Percentiles rank a stretch among this genome's conserved stretches.
phyloP scores from a whole-genome alignment of 495 filamentous ascomycete genomes.

The Penicillium macrosclerotiorum region DNA sequence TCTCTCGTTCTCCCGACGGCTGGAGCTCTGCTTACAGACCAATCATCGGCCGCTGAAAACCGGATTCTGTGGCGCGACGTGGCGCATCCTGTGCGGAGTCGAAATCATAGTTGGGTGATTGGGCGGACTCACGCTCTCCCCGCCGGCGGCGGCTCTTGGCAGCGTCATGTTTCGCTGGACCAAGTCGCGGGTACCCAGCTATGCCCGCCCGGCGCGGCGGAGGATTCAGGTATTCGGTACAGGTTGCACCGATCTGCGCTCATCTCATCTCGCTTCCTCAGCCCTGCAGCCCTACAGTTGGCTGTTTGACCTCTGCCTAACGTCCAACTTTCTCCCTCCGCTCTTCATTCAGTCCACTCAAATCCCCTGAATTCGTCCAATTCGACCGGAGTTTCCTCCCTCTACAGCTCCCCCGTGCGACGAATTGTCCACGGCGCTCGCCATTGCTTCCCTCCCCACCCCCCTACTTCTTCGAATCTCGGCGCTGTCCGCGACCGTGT shows the following conservation, averaged over 20 bases:
- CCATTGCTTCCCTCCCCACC: background rate
- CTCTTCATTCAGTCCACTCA: background rate
- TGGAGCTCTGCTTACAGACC: background rate
- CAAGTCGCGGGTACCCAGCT: slow-evolving; percentile 4
- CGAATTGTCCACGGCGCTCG: slow-evolving; percentile 8
- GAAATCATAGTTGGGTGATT: background rate
- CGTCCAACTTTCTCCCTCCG: no score
- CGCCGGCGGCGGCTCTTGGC: slow-evolving; percentile 15
- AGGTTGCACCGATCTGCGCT: slow-evolving; percentile 12
- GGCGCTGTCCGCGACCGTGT: slow-evolving; percentile 4
- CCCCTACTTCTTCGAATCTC: background rate
- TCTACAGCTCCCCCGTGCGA: slow-evolving; percentile 11
- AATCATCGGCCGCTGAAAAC: slow-evolving; percentile 10
- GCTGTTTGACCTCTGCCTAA: slow-evolving; percentile 7
- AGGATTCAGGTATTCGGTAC: slow-evolving; percentile 4
- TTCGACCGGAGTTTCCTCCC: background rate
- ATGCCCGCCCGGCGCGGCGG: background rate
- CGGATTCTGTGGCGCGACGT: slow-evolving; percentile 23
- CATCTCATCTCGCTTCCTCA: slow-evolving; percentile 20
- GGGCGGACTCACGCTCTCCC: background rate
- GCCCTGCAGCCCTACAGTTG: slow-evolving; percentile 27
- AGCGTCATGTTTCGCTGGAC: slow-evolving; percentile 16
- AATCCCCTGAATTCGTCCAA: background rate
- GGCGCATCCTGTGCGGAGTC: slow-evolving; percentile 9
- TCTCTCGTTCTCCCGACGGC: no score